Base-by-base conservation (phyloP, 108 stramenopile species). In the Skeletonema costatum region DNA sequence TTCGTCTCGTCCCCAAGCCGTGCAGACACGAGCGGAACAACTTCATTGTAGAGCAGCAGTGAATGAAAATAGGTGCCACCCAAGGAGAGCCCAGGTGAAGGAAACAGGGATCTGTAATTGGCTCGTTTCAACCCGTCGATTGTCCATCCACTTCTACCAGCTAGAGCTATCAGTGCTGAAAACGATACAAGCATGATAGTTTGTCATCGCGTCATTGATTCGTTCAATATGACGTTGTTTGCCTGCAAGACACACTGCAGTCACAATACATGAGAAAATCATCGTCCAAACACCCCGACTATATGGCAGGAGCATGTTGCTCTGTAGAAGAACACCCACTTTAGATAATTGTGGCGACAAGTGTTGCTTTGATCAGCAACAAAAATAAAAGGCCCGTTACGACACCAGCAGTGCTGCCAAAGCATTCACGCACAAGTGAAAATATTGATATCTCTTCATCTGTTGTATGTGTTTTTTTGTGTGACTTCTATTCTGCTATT, bases 281-380 rank as follows among this genome's bases (percentile, higher is more conserved):
- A 44, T 31, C 2, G 68, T 77, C 44, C 58, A 70, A 10, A 70
- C 3, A 7, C 46, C 60, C 12, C 68, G 46, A 64, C 33, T 16
- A 9, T 30, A 0, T 64, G 68, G 69, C 11, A 70, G 21, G 8
- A 25, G 8, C 9, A 56, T 56, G 53, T 56, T 25, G 13, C 32
- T 56, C 4, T 14, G 32, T 16, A 77, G 32, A 12, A 77, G 36
- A 21, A 64, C 61, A 12, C 76, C 76, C 2, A 51, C 51, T 44
- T 77, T 77, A 2, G 76, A 77, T 42, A 77, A 33, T 41, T 77
- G 76, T 42, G 76, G 76, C 76, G 12, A 70, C 33, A n/a, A 77
- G 76, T 2, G 76, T 77, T 2, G 63, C 61, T 32, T 63, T 70
- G n/a, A 70, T 70, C 6, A 77, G 48, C 3, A 63, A 19, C 14